Conservation (phyloP, 441 rosid genomes). For the Brassica hybrid region DNA sequence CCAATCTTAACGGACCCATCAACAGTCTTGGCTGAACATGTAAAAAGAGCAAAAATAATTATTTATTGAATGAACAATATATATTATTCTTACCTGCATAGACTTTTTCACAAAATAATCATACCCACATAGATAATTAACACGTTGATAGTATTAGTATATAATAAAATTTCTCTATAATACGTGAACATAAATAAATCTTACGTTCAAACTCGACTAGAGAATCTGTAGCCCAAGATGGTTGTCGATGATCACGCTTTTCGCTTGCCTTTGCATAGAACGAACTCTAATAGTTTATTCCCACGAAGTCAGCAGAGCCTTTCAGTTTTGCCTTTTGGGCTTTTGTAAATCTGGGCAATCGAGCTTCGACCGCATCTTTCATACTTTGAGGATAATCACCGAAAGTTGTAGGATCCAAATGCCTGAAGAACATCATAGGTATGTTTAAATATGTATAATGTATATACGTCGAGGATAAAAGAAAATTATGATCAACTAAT, state of each 20-base stretch:
- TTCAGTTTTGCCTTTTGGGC: conserved; percentile 41
- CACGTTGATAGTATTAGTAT: not conserved
- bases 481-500: not conserved
- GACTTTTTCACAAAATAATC: not conserved
- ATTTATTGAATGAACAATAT: not conserved
- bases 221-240: conserved; percentile 38
- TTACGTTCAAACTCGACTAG: conserved; percentile 30
- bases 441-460: not conserved
- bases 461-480: not conserved
- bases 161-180: not conserved
- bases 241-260: not conserved
- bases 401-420: conserved; percentile 43
- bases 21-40: conserved; percentile 39
- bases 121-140: not conserved
- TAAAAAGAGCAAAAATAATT: not conserved
- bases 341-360: conserved; percentile 49
- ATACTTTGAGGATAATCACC: conserved; percentile 53
- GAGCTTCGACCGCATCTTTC: conserved; percentile 43
- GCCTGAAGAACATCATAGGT: conserved; percentile 21
- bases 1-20: conserved; percentile 47
- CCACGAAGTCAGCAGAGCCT: conserved; percentile 50
- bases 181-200: conserved; percentile 5
- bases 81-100: not conserved
- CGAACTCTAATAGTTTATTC: conserved; percentile 49
- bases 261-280: conserved; percentile 31